These are phyloP conservation scores for Coelastrella sp. DNA, from an alignment of 139 green algal genomes.

Conservation along the genomic window DNA sequence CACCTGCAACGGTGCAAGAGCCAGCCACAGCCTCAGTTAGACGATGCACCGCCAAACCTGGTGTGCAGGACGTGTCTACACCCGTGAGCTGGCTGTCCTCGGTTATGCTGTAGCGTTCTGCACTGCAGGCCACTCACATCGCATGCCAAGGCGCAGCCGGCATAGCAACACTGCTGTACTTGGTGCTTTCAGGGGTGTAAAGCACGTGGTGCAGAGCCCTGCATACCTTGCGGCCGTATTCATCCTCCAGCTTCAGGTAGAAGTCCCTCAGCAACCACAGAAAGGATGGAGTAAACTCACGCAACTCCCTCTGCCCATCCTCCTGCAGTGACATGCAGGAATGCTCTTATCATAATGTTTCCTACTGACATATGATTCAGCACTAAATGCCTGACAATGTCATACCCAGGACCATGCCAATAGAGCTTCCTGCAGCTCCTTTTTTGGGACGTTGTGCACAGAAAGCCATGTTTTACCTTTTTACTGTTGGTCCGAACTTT, in stretches of 20 bases:
- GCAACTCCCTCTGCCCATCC: constrained; percentile 55
- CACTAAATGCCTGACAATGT: background rate
- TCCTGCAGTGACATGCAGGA: background rate
- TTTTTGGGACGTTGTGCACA: background rate
- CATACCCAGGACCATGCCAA: no score
- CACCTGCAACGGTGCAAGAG: background rate
- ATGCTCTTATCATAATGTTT: background rate
- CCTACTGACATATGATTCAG: background rate
- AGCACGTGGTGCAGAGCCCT: background rate
- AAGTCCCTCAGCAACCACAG: constrained; percentile 98
- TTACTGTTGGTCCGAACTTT: constrained; percentile 68
- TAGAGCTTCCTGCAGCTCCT: no score
- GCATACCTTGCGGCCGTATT: constrained; percentile 55
- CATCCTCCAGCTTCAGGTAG: constrained; percentile 89
- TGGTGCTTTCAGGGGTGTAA: no score
- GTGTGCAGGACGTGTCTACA: no score
- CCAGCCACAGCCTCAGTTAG: no score
- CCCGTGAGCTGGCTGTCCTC: no score
- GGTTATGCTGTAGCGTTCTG: background rate
- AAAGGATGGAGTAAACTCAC: constrained; percentile 88
- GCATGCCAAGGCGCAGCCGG: no score
- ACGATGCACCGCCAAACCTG: no score
- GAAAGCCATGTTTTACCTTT: background rate
- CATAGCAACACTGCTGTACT: no score
- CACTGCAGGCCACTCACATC: background rate